Percentiles rank a stretch among this genome's conserved stretches.
Evolutionary conservation across 495 filamentous ascomycete species (phyloP).

Genomic region (Glonium stellatum): DNA sequence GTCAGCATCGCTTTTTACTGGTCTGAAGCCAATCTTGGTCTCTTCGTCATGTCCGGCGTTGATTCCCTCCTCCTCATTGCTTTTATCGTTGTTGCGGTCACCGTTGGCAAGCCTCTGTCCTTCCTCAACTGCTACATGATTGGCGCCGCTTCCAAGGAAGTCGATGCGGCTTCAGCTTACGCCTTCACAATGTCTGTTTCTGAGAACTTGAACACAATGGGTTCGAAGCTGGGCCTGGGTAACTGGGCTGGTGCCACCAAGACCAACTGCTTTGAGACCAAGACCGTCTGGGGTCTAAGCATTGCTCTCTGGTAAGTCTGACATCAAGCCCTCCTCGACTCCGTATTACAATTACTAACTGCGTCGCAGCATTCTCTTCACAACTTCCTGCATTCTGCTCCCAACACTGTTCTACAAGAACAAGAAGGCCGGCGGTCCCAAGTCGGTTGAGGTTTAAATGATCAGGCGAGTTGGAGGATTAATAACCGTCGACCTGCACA

Average conservation of each 20-base stretch:
- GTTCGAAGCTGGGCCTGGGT: constrained; percentile 44
- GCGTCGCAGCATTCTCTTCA: constrained; percentile 34
- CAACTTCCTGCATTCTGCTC: constrained; percentile 33
- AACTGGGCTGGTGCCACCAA: constrained; percentile 60
- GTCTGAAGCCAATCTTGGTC: constrained; percentile 62
- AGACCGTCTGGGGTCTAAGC: constrained; percentile 80
- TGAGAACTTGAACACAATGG: constrained; percentile 39
- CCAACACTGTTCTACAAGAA: constrained; percentile 38
- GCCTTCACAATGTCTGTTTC: constrained; percentile 34
- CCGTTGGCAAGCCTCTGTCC: constrained; percentile 74
- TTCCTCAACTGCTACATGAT: constrained; percentile 61
- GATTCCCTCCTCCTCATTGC: constrained; percentile 66
- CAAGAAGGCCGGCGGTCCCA: constrained; percentile 32
- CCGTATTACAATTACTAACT: neutral
- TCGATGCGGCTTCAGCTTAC: constrained; percentile 32
- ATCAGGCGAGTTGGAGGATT: neutral
- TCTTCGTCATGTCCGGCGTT: constrained; percentile 55
- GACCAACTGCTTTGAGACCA: constrained; percentile 74
- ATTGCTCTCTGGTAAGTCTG: constrained; percentile 65
- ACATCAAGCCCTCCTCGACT: neutral
- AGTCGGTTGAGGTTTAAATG: constrained; percentile 26
- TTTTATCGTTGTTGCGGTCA: constrained; percentile 60
- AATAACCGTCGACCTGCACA: neutral
- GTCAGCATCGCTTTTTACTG: constrained; percentile 71
- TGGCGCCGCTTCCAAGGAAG: constrained; percentile 21